Percentiles rank a stretch among this genome's conserved stretches.
Conservation (phyloP, 2,329 filamentous ascomycete species). For the Curvularia hawaiiensis region DNA sequence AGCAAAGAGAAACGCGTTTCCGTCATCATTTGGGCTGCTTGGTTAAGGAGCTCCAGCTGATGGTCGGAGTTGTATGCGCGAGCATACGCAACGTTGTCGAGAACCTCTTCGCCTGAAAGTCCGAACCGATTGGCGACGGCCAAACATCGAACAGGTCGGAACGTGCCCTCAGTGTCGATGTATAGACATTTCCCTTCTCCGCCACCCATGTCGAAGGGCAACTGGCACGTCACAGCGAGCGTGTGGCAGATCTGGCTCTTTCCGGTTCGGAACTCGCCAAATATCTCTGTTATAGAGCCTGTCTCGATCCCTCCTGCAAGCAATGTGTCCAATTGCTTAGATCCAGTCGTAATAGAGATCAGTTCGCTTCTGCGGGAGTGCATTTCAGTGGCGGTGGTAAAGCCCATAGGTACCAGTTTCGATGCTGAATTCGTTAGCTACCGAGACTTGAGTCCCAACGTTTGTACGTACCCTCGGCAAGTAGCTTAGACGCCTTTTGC, state of each 20-base stretch:
- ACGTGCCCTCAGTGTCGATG: conserved; percentile 98
- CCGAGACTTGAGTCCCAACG: not conserved
- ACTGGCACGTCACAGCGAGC: conserved; percentile 94
- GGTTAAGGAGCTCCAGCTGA: conserved; percentile 91
- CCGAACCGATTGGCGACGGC: conserved; percentile 94
- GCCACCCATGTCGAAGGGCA: conserved; percentile 98
- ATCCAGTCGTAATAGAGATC: conserved; percentile 97
- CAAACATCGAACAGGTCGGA: conserved; percentile 84
- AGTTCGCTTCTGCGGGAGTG: conserved; percentile 94
- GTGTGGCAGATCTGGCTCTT: conserved; percentile 99
- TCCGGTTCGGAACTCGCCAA: conserved; percentile 96
- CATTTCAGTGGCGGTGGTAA: conserved; percentile 99
- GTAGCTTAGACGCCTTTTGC: conserved; percentile 89
- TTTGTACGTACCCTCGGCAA: conserved; percentile 76
- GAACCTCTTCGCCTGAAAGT: conserved; percentile 91
- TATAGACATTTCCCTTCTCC: conserved; percentile 98
- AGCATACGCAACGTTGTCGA: conserved; percentile 98
- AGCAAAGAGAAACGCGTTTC: conserved; percentile 97
- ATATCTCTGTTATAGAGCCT: conserved; percentile 96
- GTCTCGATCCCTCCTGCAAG: conserved; percentile 95
- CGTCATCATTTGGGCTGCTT: conserved; percentile 98
- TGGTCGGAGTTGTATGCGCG: conserved; percentile 98
- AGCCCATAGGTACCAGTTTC: conserved; percentile 97
- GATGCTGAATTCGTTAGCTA: conserved; percentile 64
- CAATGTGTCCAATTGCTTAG: conserved; percentile 94